A percentile compares a stretch with the other conserved stretches of the same genome.
These are phyloP conservation scores for Populus davidiana DNA, from an alignment of 345 rosid genomes.

Conservation along the genomic window DNA sequence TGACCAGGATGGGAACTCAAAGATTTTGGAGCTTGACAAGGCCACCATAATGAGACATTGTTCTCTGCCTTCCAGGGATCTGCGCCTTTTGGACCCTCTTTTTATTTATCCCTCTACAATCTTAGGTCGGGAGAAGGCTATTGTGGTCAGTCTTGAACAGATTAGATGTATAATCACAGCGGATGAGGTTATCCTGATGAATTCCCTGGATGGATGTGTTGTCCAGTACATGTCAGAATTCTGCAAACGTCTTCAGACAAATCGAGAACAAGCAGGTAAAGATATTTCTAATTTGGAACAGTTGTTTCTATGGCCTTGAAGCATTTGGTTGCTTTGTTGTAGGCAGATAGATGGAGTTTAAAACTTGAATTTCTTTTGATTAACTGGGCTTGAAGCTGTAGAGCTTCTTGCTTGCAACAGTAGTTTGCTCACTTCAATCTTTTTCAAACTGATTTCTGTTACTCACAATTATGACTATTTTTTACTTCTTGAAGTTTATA, in stretches of 20 bases:
- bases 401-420: neutral
- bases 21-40: constrained; percentile 75
- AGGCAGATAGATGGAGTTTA: neutral
- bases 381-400: neutral
- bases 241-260: constrained; percentile 71
- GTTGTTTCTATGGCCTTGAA: neutral
- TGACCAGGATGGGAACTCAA: constrained; percentile 60
- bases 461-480: neutral
- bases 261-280: constrained; percentile 60
- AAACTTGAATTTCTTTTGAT: neutral
- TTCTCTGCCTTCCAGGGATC: constrained; percentile 86
- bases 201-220: constrained; percentile 74
- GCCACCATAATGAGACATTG: constrained; percentile 87
- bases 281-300: neutral
- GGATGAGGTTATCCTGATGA: constrained; percentile 89
- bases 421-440: neutral
- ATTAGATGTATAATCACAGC: constrained; percentile 93
- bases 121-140: constrained; percentile 88
- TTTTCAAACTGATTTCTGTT: neutral
- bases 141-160: constrained; percentile 88
- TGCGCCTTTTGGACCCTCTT: constrained; percentile 90
- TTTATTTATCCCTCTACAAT: constrained; percentile 90
- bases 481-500: constrained; percentile 8
- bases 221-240: constrained; percentile 71
- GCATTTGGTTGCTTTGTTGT: neutral